phyloP scores from a whole-genome alignment of 345 rosid genomes.

The Eucalyptus curtisii region DNA sequence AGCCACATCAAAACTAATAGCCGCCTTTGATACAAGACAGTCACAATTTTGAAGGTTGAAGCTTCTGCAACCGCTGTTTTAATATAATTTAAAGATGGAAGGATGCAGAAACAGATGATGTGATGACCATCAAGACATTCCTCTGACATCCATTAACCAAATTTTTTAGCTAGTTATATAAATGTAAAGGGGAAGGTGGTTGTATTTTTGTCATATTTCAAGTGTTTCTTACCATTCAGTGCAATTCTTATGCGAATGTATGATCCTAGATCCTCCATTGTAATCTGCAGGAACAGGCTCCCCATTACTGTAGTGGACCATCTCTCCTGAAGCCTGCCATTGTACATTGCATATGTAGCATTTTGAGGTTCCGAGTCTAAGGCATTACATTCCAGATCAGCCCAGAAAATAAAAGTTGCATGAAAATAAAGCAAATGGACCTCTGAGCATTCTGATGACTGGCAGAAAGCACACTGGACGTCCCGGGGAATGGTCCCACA shows the following conservation, averaged over 20 bases:
- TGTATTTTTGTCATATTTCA: not conserved
- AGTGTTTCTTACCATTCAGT: conserved; percentile 61
- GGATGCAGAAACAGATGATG: not conserved
- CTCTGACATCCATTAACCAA: not conserved
- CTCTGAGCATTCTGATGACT: conserved; percentile 58
- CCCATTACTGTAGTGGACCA: conserved; percentile 62
- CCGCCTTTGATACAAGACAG: not conserved
- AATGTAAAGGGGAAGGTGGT: not conserved
- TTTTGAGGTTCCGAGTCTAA: not conserved
- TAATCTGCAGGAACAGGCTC: conserved; percentile 48
- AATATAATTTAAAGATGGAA: not conserved
- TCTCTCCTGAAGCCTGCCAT: conserved; percentile 75
- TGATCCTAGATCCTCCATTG: conserved; percentile 36
- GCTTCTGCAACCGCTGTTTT: not conserved
- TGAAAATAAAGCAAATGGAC: conserved; percentile 14
- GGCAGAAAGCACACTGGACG: conserved; percentile 70
- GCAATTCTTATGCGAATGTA: conserved; percentile 76
- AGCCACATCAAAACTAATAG: not conserved
- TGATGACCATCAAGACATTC: not conserved
- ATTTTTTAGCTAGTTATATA: not conserved
- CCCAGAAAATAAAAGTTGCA: not conserved
- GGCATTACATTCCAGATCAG: not conserved
- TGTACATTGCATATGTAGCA: not conserved
- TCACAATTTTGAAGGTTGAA: not conserved
- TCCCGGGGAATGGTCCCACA: conserved; percentile 12